phyloP scores from a whole-genome alignment of 2,329 filamentous ascomycete species.

The Trichophyton schoenleinii region DNA sequence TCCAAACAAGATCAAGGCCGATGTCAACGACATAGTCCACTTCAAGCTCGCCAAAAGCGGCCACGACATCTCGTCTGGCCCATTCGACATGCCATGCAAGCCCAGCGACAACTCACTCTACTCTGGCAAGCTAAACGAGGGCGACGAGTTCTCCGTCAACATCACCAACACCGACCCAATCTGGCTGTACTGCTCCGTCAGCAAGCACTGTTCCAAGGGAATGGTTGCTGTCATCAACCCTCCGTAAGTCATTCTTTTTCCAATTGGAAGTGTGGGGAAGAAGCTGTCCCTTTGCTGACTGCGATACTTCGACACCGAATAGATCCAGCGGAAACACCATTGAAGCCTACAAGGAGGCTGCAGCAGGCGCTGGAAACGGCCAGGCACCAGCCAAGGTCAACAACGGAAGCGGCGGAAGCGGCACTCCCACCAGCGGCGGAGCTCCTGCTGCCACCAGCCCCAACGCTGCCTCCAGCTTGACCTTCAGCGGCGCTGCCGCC shows the following conservation, averaged over 20 bases:
- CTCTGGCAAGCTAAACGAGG: constrained; percentile 8
- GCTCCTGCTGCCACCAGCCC: not conserved
- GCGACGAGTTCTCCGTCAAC: constrained; percentile 32
- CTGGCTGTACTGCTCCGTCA: constrained; percentile 41
- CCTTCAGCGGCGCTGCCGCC: not conserved
- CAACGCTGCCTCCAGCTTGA: not conserved
- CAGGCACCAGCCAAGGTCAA: not conserved
- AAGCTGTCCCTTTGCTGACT: not conserved
- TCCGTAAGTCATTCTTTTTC: constrained; percentile 19
- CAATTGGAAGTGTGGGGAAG: not conserved
- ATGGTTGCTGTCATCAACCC: constrained; percentile 43
- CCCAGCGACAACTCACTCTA: constrained; percentile 4
- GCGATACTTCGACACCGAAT: not conserved
- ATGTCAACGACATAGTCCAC: constrained; percentile 10
- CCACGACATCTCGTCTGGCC: constrained; percentile 12
- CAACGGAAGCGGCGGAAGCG: not conserved
- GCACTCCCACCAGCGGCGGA: not conserved
- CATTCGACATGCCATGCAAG: constrained; percentile 11
- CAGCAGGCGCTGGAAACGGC: not conserved
- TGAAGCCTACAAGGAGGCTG: not conserved
- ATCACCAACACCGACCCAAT: constrained; percentile 35
- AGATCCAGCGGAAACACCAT: constrained; percentile 5
- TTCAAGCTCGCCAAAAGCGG: constrained; percentile 10
- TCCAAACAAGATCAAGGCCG: constrained; percentile 10
- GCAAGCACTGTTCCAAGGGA: constrained; percentile 38